A percentile compares a stretch with the other conserved stretches of the same genome.
Conservation (phyloP, 2,329 filamentous ascomycete species). For the Colletotrichum agaves region DNA sequence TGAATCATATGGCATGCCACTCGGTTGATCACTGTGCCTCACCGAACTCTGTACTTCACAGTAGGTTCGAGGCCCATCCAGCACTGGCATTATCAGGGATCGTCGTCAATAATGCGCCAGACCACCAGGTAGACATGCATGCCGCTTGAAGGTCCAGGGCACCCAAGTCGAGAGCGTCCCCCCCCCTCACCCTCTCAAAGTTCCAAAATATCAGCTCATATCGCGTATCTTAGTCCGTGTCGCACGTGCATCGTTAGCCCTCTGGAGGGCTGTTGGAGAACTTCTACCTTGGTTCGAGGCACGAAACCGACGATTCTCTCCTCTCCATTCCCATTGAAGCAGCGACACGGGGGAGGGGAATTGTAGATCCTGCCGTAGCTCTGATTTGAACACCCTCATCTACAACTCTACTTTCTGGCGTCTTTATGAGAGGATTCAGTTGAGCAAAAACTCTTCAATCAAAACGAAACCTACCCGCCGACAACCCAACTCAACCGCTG, state of each 20-base stretch:
- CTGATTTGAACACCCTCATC: too few species aligned
- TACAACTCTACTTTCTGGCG: too few species aligned
- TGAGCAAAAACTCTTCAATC: too few species aligned
- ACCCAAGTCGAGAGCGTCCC: constrained; percentile 25
- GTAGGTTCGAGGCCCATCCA: too few species aligned
- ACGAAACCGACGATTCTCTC: background rate
- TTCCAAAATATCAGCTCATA: constrained; percentile 10
- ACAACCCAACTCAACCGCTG: too few species aligned
- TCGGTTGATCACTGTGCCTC: background rate
- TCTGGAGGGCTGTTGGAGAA: too few species aligned
- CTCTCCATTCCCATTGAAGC: too few species aligned
- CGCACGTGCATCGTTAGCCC: background rate
- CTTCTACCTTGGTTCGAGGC: background rate
- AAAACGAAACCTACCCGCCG: too few species aligned
- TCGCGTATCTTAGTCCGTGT: constrained; percentile 26
- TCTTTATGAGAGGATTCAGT: too few species aligned
- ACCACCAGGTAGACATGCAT: background rate
- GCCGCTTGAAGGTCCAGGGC: background rate
- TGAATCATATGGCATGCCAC: background rate
- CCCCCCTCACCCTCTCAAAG: constrained; percentile 4
- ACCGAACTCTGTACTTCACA: background rate
- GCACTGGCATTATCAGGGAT: background rate
- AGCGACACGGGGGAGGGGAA: too few species aligned
- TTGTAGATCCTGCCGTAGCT: too few species aligned
- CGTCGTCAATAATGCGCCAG: background rate